Conservation (phyloP, 257 asterid genomes). For the Echium plantagineum region DNA sequence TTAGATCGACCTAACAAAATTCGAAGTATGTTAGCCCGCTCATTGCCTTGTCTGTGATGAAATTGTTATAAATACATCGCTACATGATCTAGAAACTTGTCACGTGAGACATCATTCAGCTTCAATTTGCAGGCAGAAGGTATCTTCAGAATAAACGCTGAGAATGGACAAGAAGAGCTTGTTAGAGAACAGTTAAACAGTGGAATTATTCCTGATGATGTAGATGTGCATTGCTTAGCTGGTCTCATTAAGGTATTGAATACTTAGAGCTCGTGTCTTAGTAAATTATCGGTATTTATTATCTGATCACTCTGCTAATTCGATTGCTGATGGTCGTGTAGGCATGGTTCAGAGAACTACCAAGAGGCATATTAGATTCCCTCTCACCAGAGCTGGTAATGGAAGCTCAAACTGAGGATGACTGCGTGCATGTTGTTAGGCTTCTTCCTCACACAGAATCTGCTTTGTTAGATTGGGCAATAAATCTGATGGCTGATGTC, state of each 20-base stretch:
- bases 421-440: slow-evolving; percentile 53
- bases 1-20: too few relatives aligned
- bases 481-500: slow-evolving; percentile 87
- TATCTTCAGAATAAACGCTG: slow-evolving; percentile 72
- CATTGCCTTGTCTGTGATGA: not conserved
- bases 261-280: not conserved
- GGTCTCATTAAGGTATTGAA: slow-evolving; percentile 61
- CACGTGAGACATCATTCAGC: not conserved
- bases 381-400: slow-evolving; percentile 66
- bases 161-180: slow-evolving; percentile 55
- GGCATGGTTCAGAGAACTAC: slow-evolving; percentile 94
- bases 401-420: slow-evolving; percentile 67
- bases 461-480: slow-evolving; percentile 84
- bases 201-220: slow-evolving; percentile 47
- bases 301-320: not conserved
- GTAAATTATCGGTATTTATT: not conserved
- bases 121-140: slow-evolving; percentile 48
- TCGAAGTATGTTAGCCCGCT: not conserved
- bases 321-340: slow-evolving; percentile 4
- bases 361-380: slow-evolving; percentile 65
- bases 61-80: not conserved
- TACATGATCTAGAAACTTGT: not conserved
- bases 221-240: slow-evolving; percentile 77
- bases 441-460: slow-evolving; percentile 68
- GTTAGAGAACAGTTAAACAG: slow-evolving; percentile 55